Base-by-base conservation (phyloP, 2,329 filamentous ascomycete genomes). In the Teratosphaeria pseudoeucalypti region DNA sequence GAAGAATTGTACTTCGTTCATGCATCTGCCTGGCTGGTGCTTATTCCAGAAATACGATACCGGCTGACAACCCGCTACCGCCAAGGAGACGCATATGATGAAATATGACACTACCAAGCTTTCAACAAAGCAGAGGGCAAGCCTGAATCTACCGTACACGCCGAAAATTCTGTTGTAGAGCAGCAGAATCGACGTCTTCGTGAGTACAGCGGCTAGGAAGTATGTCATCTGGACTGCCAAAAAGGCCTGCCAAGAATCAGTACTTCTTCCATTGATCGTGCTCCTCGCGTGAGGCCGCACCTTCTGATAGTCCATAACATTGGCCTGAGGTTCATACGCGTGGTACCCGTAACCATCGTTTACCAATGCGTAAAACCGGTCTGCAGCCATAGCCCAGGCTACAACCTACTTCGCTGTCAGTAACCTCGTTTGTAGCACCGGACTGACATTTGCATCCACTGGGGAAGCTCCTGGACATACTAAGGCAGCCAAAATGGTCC, bases 101-200 rank as follows among this genome's bases (percentile, higher is more conserved):
- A 73, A 63, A n/a, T 67, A 60, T 0, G 64, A 58, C 26, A 79
- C 69, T 64, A 79, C 71, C 10, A 66, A 53, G 67, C 70, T 76
- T 62, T 73, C 76, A 32, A 71, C 62, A n/a, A 71, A 57, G 5
- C 75, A 71, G 64, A 73, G 74, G 43, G 62, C 63, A 6, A 62
- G 69, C 3, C 68, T 71, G 5, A 75, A 71, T 64, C 72, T 74
- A 39, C 62, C 63, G 4, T 68, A 69, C 2, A 68, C 71, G 39
- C 67, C 70, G 64, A 80, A 78, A 54, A 80, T 72, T 43, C 76
- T 76, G 27, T 77, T 73, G 63, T 80, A 79, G 63, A 79, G 77
- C 59, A 78, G 68, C 16, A 80, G 66, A 55, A 80, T 78, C 0
- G 77, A 79, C 26, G 74, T 72, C 68, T 79, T 79, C 47, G 76